Conservation (phyloP, 139 green algal species). For the Eudorina sp. region DNA sequence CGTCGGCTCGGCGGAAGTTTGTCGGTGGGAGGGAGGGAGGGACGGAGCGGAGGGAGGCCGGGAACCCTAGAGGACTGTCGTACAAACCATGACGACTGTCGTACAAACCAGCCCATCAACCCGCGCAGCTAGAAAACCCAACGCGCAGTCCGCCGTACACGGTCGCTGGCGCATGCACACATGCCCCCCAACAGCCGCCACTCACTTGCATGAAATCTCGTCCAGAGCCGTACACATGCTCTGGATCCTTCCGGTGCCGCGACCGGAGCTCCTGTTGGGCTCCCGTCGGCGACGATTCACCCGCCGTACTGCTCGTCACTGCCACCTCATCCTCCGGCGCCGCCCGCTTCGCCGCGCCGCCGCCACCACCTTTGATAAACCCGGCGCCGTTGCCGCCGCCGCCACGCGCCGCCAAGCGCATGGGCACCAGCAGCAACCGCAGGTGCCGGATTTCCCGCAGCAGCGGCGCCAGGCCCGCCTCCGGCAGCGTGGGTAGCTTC, state of each 20-base stretch:
- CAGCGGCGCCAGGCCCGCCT: not conserved
- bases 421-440: not conserved
- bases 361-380: not conserved
- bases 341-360: not conserved
- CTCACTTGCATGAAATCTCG: not conserved
- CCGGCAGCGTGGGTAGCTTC: slow-evolving; percentile 43
- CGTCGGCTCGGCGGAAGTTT: too few species aligned
- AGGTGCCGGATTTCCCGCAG: slow-evolving; percentile 21
- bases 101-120: too few species aligned
- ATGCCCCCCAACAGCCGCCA: too few species aligned
- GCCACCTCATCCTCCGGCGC: not conserved
- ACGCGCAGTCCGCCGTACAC: too few species aligned
- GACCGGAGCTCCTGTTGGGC: not conserved
- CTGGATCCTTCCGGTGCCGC: not conserved
- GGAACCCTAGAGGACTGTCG: too few species aligned
- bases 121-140: too few species aligned
- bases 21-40: too few species aligned
- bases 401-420: slow-evolving; percentile 9
- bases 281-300: not conserved
- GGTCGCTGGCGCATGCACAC: too few species aligned
- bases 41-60: too few species aligned
- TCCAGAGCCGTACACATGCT: not conserved
- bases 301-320: not conserved
- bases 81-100: too few species aligned
- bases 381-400: not conserved